Evolutionary conservation across 441 rosid genomes (phyloP).

Genomic region (Erysimum cheiri): DNA sequence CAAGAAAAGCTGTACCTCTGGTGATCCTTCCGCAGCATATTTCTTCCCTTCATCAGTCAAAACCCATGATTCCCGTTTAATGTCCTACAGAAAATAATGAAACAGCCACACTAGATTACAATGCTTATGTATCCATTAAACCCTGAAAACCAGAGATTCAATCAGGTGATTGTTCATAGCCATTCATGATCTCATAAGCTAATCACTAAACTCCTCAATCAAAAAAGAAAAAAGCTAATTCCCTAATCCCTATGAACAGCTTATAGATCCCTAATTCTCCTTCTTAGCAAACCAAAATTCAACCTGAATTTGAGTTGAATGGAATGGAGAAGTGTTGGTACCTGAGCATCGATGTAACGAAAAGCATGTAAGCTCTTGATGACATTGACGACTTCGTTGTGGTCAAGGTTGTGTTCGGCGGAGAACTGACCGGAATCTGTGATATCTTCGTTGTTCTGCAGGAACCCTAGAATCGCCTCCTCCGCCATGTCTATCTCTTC

Average conservation of each 20-base stretch:
- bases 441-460: constrained; percentile 60
- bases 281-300: not conserved
- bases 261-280: not conserved
- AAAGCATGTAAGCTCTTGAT: constrained; percentile 87
- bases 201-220: constrained; percentile 11
- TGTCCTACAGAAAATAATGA: constrained; percentile 50
- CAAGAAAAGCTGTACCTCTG: constrained; percentile 78
- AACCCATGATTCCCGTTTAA: constrained; percentile 71
- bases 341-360: constrained; percentile 73
- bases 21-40: constrained; percentile 77
- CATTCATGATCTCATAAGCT: constrained; percentile 3
- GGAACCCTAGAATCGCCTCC: constrained; percentile 68
- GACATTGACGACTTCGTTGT: constrained; percentile 69
- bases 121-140: not conserved
- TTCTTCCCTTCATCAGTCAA: constrained; percentile 86
- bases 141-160: not conserved
- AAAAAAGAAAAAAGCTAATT: not conserved
- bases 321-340: constrained; percentile 22
- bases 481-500: constrained; percentile 59
- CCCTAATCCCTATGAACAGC: not conserved
- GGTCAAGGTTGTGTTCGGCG: constrained; percentile 59
- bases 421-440: constrained; percentile 75
- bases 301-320: not conserved
- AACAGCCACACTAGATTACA: not conserved
- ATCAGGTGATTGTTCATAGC: not conserved